Base-by-base conservation (phyloP, 441 rosid genomes). In the Populus hybrid region DNA sequence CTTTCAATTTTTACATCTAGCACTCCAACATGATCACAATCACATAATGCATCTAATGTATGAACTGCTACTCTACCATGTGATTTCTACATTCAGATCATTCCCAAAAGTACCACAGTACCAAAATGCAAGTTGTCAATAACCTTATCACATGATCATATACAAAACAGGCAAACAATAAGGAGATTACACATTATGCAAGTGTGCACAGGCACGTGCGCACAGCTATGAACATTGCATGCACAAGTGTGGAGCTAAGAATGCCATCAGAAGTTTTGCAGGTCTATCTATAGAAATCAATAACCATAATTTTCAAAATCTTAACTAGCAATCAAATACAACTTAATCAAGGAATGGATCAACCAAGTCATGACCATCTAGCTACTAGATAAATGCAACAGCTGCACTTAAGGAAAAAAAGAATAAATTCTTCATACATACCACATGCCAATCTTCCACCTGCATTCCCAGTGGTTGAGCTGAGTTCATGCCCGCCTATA, bases 381-480 rank as follows among this genome's bases (percentile, higher is more conserved):
- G 40, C 24, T 31, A 64, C 8, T 3, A 7, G 21, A 50, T 11
- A 65, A 24, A 45, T 28, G 56, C 63, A 79, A 28, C 18, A 66
- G 38, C 31, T 63, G 72, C 20, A 71, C 45, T 38, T 16, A 6
- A 61, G 11, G 2, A 31, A 28, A 10, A 40, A 23, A 31, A 74
- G 7, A 53, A 16, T 26, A 63, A 12, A 38, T 9, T 10, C 20
- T 59, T 78, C 74, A 21, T 77, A 77, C 88, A 76, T 92, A 95
- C 99, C 98, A 81, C 99, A 95, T 29, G 99, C 99, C 89, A 95
- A 84, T 89, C 99, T 92, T 71, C 99, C 99, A 2, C 99, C 99
- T 66, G 99, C 99, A 78, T 95, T 95, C 61, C 98, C 99, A 24
- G 98, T 95, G 85, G 88, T 83, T 73, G 89, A 88, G 83, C 99